phyloP scores from a whole-genome alignment of 2,329 filamentous ascomycete species.

The Trichoderma oligosporum region DNA sequence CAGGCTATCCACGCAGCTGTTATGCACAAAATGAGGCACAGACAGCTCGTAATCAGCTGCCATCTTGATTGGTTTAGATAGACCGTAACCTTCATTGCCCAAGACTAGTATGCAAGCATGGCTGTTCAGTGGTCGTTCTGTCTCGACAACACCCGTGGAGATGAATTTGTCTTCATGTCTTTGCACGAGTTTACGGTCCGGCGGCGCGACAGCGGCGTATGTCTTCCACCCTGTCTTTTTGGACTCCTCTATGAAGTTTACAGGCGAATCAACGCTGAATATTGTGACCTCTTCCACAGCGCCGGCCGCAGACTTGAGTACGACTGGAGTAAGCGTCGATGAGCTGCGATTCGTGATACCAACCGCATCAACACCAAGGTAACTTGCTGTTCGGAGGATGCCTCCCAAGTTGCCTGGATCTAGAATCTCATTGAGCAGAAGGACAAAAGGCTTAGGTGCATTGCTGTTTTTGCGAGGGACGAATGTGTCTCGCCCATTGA shows the following conservation, averaged over 20 bases:
- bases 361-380: conserved; percentile 84
- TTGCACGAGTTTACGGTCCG: conserved; percentile 32
- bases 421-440: conserved; percentile 71
- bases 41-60: conserved; percentile 63
- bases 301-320: conserved; percentile 83
- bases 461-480: conserved; percentile 30
- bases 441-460: conserved; percentile 60
- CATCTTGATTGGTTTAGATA: conserved; percentile 60
- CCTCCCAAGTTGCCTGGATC: conserved; percentile 90
- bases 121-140: conserved; percentile 49
- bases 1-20: conserved; percentile 72
- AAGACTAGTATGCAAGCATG: conserved; percentile 76
- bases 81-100: conserved; percentile 74
- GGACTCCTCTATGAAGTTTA: conserved; percentile 66
- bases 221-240: conserved; percentile 73
- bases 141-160: conserved; percentile 48
- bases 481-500: conserved; percentile 67
- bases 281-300: conserved; percentile 77
- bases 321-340: conserved; percentile 69
- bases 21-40: conserved; percentile 56
- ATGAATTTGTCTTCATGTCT: conserved; percentile 43
- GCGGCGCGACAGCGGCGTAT: conserved; percentile 66
- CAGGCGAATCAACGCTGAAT: conserved; percentile 64
- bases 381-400: conserved; percentile 83
- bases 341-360: conserved; percentile 70